Evolutionary conservation across 2,329 filamentous ascomycete genomes (phyloP).

Genomic region (Epichloe uncinata): DNA sequence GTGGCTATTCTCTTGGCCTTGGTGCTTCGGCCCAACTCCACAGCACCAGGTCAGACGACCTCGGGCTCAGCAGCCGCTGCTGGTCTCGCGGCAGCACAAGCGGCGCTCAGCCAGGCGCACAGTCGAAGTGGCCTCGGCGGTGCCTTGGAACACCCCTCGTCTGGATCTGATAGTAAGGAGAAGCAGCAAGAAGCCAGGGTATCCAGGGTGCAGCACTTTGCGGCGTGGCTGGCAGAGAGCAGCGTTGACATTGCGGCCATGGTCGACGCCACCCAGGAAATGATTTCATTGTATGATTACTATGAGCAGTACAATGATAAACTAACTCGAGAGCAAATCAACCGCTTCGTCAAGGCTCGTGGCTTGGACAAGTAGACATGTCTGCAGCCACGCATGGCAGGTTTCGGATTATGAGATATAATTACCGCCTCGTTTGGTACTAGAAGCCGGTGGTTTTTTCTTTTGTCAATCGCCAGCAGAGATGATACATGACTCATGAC

Average conservation of each 20-base stretch:
- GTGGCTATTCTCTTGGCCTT: constrained; percentile 74
- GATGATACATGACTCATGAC: background rate
- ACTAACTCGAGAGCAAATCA: constrained; percentile 42
- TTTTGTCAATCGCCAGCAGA: background rate
- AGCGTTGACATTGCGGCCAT: constrained; percentile 72
- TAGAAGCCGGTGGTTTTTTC: background rate
- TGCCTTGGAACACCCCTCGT: constrained; percentile 2
- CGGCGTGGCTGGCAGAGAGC: constrained; percentile 76
- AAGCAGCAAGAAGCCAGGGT: constrained; percentile 42
- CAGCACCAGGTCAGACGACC: constrained; percentile 16
- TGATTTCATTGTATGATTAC: constrained; percentile 76
- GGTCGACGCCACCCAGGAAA: constrained; percentile 81
- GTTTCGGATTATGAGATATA: background rate
- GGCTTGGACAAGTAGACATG: constrained; percentile 34
- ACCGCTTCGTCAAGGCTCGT: constrained; percentile 44
- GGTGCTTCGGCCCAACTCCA: constrained; percentile 53
- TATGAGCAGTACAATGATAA: constrained; percentile 50
- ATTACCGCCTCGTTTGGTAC: no score
- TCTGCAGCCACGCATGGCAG: background rate
- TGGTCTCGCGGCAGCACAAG: constrained; percentile 36
- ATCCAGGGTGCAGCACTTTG: constrained; percentile 50
- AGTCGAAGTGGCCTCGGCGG: constrained; percentile 13
- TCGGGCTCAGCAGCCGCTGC: constrained; percentile 21
- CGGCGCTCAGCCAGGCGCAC: constrained; percentile 35
- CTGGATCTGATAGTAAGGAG: constrained; percentile 27